Evolutionary conservation across 176 grass and related monocot species (phyloP).

Genomic region (Puya raimondii): DNA sequence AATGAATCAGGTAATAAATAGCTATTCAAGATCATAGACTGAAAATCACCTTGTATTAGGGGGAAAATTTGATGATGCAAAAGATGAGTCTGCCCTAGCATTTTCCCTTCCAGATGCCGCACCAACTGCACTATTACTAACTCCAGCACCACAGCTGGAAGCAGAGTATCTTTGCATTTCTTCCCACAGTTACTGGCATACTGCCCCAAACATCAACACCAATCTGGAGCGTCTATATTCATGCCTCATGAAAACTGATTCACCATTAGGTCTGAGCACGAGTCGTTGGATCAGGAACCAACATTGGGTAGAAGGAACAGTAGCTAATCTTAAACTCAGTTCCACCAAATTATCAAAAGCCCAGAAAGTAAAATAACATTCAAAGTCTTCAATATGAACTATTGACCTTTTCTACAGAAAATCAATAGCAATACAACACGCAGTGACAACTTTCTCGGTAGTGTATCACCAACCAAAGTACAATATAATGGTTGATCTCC

Average conservation of each 20-base stretch:
- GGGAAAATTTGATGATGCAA: slow-evolving; percentile 50
- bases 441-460: not conserved
- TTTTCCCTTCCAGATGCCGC: slow-evolving; percentile 32
- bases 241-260: not conserved
- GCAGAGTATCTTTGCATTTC: slow-evolving; percentile 78
- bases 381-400: not conserved
- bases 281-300: not conserved
- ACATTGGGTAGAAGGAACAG: not conserved
- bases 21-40: not conserved
- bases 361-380: not conserved
- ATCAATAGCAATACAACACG: not conserved
- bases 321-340: not conserved
- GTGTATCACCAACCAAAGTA: not conserved
- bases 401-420: not conserved
- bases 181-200: slow-evolving; percentile 40
- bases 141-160: slow-evolving; percentile 49
- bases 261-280: not conserved
- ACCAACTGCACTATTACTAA: slow-evolving; percentile 14
- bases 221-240: not conserved
- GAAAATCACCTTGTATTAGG: slow-evolving; percentile 52
- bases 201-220: slow-evolving; percentile 28
- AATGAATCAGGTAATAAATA: too few relatives aligned
- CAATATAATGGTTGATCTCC: not conserved
- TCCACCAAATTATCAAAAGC: not conserved
- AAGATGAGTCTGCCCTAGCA: slow-evolving; percentile 48